phyloP scores from a whole-genome alignment of 768 basidiomycete genomes.

The Pisolithus orientalis region DNA sequence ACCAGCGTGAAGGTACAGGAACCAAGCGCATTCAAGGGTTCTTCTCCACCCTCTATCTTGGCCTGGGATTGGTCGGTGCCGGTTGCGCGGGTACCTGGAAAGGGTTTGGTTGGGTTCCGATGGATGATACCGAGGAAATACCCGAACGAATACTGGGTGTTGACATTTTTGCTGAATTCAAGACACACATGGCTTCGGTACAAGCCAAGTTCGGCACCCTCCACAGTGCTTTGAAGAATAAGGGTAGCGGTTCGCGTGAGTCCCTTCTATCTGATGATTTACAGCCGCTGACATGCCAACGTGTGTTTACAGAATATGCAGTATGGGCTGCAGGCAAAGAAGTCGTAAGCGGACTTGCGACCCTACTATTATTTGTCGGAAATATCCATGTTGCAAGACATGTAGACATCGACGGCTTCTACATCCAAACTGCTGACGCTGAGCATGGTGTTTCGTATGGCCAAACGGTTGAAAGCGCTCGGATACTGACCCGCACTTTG shows the following conservation, averaged over 20 bases:
- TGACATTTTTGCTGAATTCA: slow-evolving; percentile 51
- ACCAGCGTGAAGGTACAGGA: slow-evolving; percentile 15
- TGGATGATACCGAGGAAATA: slow-evolving; percentile 41
- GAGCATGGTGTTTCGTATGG: slow-evolving; percentile 48
- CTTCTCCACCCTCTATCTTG: slow-evolving; percentile 58
- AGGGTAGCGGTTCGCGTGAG: slow-evolving; percentile 20
- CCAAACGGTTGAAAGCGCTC: slow-evolving; percentile 63
- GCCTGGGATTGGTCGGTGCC: slow-evolving; percentile 74
- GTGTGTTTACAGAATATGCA: slow-evolving; percentile 15
- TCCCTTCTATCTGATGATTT: not conserved
- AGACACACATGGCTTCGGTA: slow-evolving; percentile 38
- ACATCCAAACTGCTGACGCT: slow-evolving; percentile 37
- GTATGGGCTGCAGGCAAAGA: slow-evolving; percentile 39
- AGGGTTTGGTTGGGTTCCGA: slow-evolving; percentile 75
- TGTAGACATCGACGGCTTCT: slow-evolving; percentile 77
- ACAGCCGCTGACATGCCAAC: slow-evolving; percentile 8
- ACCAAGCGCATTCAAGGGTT: slow-evolving; percentile 56
- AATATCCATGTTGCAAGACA: slow-evolving; percentile 75
- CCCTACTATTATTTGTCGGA: slow-evolving; percentile 52
- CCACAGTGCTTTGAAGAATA: slow-evolving; percentile 18
- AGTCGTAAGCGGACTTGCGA: slow-evolving; percentile 49
- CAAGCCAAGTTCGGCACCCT: slow-evolving; percentile 43
- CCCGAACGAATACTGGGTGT: slow-evolving; percentile 44
- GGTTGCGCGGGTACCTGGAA: slow-evolving; percentile 75
- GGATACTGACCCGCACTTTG: slow-evolving; percentile 58